A percentile compares a stretch with the other conserved stretches of the same genome.
phyloP scores from a whole-genome alignment of 2,329 filamentous ascomycete genomes.

The Karstenula rhodostoma region DNA sequence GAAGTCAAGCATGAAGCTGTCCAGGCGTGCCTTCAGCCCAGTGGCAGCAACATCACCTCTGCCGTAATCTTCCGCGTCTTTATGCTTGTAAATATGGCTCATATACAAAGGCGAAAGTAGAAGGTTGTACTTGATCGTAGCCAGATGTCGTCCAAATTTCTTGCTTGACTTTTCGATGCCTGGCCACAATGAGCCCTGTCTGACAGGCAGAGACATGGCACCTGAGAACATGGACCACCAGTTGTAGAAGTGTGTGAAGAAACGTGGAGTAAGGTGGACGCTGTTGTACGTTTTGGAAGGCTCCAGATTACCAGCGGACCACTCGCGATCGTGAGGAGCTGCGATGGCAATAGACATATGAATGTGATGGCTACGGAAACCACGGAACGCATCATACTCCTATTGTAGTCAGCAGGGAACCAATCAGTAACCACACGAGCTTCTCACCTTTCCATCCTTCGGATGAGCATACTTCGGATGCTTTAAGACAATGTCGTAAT shows the following conservation, averaged over 20 bases:
- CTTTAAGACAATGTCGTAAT: conserved; percentile 89
- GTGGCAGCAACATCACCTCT: conserved; percentile 86
- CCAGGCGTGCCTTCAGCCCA: conserved; percentile 93
- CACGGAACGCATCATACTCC: conserved; percentile 89
- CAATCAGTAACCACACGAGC: too few species aligned
- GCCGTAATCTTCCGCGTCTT: conserved; percentile 86
- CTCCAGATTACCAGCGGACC: conserved; percentile 77
- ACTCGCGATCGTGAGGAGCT: conserved; percentile 86
- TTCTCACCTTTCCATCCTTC: conserved; percentile 55
- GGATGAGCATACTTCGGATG: conserved; percentile 76
- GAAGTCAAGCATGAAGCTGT: conserved; percentile 96
- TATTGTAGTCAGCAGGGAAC: conserved; percentile 37
- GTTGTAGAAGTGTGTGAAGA: conserved; percentile 97
- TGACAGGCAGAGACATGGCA: conserved; percentile 91
- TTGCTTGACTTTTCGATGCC: conserved; percentile 96
- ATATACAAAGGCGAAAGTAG: conserved; percentile 91
- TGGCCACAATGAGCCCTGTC: conserved; percentile 90
- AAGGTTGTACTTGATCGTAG: conserved; percentile 98
- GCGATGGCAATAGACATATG: conserved; percentile 92
- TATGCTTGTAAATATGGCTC: conserved; percentile 98
- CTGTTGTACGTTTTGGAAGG: conserved; percentile 94
- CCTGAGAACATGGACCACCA: conserved; percentile 99
- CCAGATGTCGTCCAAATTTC: conserved; percentile 95
- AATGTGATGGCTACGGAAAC: conserved; percentile 96
- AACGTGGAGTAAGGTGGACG: conserved; percentile 90